These are phyloP conservation scores for Filobasidium uniguttulatum DNA, from an alignment of 1,284 basidiomycete species.

Conservation along the genomic window DNA sequence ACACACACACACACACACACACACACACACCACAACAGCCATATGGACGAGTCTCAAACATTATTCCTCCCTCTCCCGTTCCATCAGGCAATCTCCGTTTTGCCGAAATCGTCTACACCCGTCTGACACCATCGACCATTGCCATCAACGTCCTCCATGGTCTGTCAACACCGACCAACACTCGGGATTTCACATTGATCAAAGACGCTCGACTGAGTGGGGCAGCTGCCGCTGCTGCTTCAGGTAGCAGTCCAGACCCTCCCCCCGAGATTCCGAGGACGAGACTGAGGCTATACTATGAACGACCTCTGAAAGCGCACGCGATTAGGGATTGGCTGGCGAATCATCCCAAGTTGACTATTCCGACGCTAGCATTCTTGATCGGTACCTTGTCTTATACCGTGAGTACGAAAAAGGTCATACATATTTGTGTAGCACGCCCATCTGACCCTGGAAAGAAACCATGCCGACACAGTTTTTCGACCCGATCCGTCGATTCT, in stretches of 20 bases:
- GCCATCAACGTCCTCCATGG: constrained; percentile 81
- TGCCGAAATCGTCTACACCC: constrained; percentile 49
- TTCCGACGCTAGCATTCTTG: constrained; percentile 75
- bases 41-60: constrained; percentile 63
- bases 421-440: constrained; percentile 26
- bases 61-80: constrained; percentile 50
- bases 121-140: constrained; percentile 56
- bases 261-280: constrained; percentile 38
- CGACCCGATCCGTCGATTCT: constrained; percentile 75
- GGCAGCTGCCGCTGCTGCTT: constrained; percentile 19
- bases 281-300: constrained; percentile 53
- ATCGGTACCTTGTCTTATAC: constrained; percentile 79
- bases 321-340: constrained; percentile 68
- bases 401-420: constrained; percentile 43
- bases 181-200: constrained; percentile 26
- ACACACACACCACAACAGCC: constrained; percentile 52
- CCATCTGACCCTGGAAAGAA: background rate
- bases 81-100: constrained; percentile 56
- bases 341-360: constrained; percentile 68
- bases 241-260: constrained; percentile 14
- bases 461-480: constrained; percentile 49
- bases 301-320: constrained; percentile 62
- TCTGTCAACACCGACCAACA: constrained; percentile 39
- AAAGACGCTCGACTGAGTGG: constrained; percentile 14
- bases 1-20: too few relatives aligned